phyloP scores from a whole-genome alignment of 2,329 filamentous ascomycete species.

The Verticillium dahliae region DNA sequence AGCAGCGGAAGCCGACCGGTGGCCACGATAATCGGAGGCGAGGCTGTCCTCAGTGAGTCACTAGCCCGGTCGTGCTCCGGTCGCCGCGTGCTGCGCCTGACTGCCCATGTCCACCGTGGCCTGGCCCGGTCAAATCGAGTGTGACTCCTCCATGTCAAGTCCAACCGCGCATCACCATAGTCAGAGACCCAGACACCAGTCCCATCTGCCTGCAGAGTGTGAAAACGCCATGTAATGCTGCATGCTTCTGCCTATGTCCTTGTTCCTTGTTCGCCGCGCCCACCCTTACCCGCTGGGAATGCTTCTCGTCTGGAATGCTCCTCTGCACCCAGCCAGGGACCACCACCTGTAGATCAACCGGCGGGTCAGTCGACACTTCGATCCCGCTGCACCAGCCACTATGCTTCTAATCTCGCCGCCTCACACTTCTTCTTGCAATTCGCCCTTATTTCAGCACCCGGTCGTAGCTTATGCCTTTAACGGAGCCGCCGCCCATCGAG shows the following conservation, averaged over 20 bases:
- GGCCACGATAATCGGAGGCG: not conserved
- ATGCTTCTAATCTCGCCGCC: not conserved
- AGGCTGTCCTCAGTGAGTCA: not conserved
- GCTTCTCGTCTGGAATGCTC: not conserved
- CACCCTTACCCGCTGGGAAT: not conserved
- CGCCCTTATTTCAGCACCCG: constrained; percentile 59
- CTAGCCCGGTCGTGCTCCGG: not conserved
- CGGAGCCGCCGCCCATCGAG: constrained; percentile 73
- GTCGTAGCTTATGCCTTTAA: constrained; percentile 71
- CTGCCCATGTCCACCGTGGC: not conserved
- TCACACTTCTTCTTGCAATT: not conserved
- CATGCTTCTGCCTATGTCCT: not conserved
- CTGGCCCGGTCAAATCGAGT: too few species aligned
- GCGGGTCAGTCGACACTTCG: not conserved
- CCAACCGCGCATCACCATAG: not conserved
- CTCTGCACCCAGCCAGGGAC: not conserved
- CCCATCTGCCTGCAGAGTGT: not conserved
- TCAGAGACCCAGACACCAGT: not conserved
- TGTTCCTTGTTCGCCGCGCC: not conserved
- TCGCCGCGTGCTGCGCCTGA: not conserved
- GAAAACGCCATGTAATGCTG: not conserved
- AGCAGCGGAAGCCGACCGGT: not conserved
- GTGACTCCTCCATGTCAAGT: not conserved
- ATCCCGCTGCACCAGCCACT: not conserved
- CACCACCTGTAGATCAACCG: not conserved